These are phyloP conservation scores for Ilex aquifolium DNA, from an alignment of 257 asterid genomes.

Conservation along the genomic window DNA sequence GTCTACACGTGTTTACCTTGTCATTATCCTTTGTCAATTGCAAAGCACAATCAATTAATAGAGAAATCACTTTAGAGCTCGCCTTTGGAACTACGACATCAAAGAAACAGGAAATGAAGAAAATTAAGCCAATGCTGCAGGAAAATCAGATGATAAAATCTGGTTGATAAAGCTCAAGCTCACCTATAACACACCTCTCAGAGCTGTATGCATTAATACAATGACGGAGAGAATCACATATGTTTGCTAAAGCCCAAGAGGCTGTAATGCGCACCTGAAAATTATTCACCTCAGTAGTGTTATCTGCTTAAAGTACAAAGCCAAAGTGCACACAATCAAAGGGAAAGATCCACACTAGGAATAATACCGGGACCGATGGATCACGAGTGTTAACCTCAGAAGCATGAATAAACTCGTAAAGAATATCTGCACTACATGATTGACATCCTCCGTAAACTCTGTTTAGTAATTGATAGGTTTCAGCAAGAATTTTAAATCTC, in stretches of 20 bases:
- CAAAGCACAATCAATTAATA: conserved; percentile 64
- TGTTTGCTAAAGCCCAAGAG: conserved; percentile 95
- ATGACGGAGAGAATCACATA: conserved; percentile 75
- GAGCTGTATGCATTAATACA: conserved; percentile 41
- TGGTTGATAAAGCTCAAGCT: conserved; percentile 12
- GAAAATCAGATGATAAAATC: conserved; percentile 21
- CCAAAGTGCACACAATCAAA: conserved; percentile 3
- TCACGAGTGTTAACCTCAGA: conserved; percentile 50
- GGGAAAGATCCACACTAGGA: conserved; percentile 15
- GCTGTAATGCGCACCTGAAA: conserved; percentile 92
- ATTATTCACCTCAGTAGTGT: conserved; percentile 6
- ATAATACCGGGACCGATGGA: conserved; percentile 58
- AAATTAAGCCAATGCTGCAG: conserved; percentile 12
- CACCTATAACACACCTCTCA: conserved; percentile 41
- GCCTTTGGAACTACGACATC: conserved; percentile 42
- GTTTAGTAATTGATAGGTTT: conserved; percentile 1
- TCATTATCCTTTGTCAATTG: conserved; percentile 77
- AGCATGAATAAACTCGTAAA: conserved; percentile 67
- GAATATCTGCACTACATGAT: conserved; percentile 51
- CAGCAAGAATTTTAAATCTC: conserved; percentile 9
- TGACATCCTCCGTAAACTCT: conserved; percentile 12
- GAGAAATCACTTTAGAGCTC: conserved; percentile 38
- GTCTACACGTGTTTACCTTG: conserved; percentile 50
- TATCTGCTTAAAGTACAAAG: background rate
- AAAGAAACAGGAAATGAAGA: conserved; percentile 21